A percentile compares a stretch with the other conserved stretches of the same genome.
Conservation (phyloP, 352 stramenopile genomes). For the Pythium oligandrum region DNA sequence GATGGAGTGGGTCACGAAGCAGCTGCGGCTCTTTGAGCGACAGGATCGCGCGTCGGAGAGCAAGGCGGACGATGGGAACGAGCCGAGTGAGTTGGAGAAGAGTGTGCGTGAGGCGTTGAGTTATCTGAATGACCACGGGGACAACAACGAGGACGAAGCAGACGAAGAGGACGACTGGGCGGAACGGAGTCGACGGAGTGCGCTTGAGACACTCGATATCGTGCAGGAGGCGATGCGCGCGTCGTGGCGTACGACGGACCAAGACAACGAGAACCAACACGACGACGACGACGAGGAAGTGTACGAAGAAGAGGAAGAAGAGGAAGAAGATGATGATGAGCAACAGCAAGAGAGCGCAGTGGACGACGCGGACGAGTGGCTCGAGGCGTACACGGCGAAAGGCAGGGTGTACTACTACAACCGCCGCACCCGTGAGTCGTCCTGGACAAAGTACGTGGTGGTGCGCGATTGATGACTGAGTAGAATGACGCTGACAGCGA, state of each 20-base stretch:
- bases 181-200: not conserved
- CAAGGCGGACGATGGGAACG: slow-evolving; percentile 10
- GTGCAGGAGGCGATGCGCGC: slow-evolving; percentile 35
- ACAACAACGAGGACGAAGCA: slow-evolving; percentile 9
- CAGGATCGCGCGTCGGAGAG: slow-evolving; percentile 3
- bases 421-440: slow-evolving; percentile 75
- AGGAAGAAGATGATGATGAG: slow-evolving; percentile 5
- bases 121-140: slow-evolving; percentile 32
- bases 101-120: slow-evolving; percentile 45
- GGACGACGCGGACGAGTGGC: slow-evolving; percentile 47
- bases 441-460: slow-evolving; percentile 65
- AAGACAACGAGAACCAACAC: slow-evolving; percentile 4
- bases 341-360: not conserved
- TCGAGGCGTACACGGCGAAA: slow-evolving; percentile 80
- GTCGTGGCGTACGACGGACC: slow-evolving; percentile 1
- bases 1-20: slow-evolving; percentile 21
- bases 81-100: slow-evolving; percentile 34
- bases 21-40: slow-evolving; percentile 16
- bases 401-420: slow-evolving; percentile 89
- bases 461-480: not conserved
- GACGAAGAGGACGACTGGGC: slow-evolving; percentile 16
- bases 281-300: not conserved
- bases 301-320: slow-evolving; percentile 5
- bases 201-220: slow-evolving; percentile 37
- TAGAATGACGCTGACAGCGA: no score